phyloP scores from a whole-genome alignment of 768 basidiomycete species.

The Phylloporus sp. region DNA sequence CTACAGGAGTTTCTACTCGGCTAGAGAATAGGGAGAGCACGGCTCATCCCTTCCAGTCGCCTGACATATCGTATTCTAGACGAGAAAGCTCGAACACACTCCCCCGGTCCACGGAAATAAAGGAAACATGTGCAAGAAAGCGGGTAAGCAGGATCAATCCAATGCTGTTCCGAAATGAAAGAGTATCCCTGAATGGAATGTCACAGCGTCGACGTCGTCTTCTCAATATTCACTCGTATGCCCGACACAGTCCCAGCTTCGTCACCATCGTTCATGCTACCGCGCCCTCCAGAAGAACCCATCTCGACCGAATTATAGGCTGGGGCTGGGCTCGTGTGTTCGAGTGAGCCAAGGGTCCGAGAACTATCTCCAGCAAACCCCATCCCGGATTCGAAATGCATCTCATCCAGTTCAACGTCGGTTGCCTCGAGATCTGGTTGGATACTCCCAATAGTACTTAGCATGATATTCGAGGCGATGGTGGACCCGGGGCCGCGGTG shows the following conservation, averaged over 20 bases:
- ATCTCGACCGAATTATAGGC: constrained; percentile 43
- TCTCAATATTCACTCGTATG: constrained; percentile 60
- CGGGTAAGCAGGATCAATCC: constrained; percentile 24
- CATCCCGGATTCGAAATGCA: constrained; percentile 44
- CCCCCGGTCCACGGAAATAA: constrained; percentile 9
- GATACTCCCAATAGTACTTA: constrained; percentile 61
- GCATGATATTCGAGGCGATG: constrained; percentile 57
- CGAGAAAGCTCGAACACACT: constrained; percentile 9
- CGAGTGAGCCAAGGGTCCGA: constrained; percentile 29
- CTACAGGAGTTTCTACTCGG: background rate
- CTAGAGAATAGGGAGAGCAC: constrained; percentile 12
- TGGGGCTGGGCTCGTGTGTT: constrained; percentile 45
- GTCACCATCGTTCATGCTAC: constrained; percentile 21
- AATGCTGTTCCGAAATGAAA: constrained; percentile 22
- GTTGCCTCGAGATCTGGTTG: constrained; percentile 49
- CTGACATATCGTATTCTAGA: constrained; percentile 19
- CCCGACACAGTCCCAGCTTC: constrained; percentile 30
- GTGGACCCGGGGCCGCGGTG: constrained; percentile 48
- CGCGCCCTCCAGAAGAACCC: constrained; percentile 14
- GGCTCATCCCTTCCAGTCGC: constrained; percentile 12
- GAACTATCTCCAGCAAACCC: constrained; percentile 46
- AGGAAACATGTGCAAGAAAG: constrained; percentile 20
- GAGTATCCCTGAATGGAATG: constrained; percentile 4
- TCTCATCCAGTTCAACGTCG: constrained; percentile 54
- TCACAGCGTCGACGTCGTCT: constrained; percentile 48